Base-by-base conservation (phyloP, 352 stramenopile genomes). In the Albugo laibachii region DNA sequence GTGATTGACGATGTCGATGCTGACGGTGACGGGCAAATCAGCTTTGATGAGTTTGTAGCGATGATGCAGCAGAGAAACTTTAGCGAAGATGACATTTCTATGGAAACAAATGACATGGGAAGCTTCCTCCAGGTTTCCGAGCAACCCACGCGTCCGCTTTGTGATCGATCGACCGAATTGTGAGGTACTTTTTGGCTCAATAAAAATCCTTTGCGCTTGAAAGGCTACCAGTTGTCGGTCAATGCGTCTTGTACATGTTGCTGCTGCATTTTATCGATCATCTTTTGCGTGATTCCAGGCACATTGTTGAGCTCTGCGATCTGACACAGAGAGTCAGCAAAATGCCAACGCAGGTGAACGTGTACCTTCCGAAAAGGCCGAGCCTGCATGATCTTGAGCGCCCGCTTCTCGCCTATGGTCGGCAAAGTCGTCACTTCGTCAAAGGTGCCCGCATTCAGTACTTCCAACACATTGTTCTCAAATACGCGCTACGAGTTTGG, bases 1-100 rank as follows among this genome's bases (percentile, higher is more conserved):
- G 69, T 96, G 36, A 95, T 96, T 46, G 51, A 86, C 36, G 82
- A 93, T n/a, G 68, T 96, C 31, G 84, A 96, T 56, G 62, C 59
- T 34, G 85, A 95, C 54, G 71, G 83, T 38, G 87, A 96, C 56
- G 84, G 83, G 11, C 58, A 82, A 41, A 95, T 96, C 57, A 92
- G 66, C 57, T 97, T 95, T 52, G 69, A 94, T 19, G 87, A 97
- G 56, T 97, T 96, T 55, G 65, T 88, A 42, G 57, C 56, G 20
- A 92, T 93, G 77, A 93, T 93, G 80, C 62, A 86, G 58, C 73
- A 77, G 50, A 81, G 83, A 65, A 72, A 72, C 48, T 83, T 80
- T 48, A 72, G 72, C 13, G 76, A 89, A 11, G 77, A 91, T 47
- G 24, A 31, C 8, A 31, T 31, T 8, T 31, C 24, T 31, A 31